Evolutionary conservation across 352 stramenopile species (phyloP), one percentile per base, ranked within the genome.

Genomic region (Pythium dissotocum): DNA sequence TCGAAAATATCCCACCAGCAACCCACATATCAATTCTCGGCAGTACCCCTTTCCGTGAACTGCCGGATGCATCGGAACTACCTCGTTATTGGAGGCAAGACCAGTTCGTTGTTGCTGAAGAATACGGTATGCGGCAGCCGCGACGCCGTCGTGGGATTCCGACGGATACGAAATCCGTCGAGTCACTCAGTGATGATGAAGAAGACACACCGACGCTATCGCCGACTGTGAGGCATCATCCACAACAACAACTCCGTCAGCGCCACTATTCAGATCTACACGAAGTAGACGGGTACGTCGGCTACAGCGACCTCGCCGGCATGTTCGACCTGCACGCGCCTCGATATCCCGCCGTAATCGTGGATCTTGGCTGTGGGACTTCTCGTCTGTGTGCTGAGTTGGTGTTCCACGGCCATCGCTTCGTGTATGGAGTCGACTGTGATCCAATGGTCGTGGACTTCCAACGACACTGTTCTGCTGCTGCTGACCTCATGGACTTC

Each of bases 361-460:
- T 81, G 12, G 71, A 81, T 61, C 36, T 78, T 26, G 75, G 74
- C 1, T 80, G 74, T 55, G 74, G 74, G 0, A 76, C 71, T 2
- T 80, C 74, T 7, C 55, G 49, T 0, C n/a, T 80, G n/a, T 71
- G 74, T 28, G 55, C 58, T 32, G 67, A 81, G 40, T 30, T 81
- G 0, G 72, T 75, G 8, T 60, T 70, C 12, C 71, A 68, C 21
- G 75, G 71, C 14, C 75, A 77, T 51, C 68, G 42, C 12, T 51
- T 33, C 58, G 69, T 79, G 21, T 57, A 68, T 16, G 72, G 65
- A 0, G 49, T 81, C 33, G 75, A 78, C 40, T n/a, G 51, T 3
- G 61, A 69, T n/a, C 24, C 36, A 13, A n/a, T 18, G 0, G 65
- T 54, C 5, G 65, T 81, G 32, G 38, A 61, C 8, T 70, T 65